Conservation (phyloP, 371 early-diverging fungal species). For the Mycotypha africana region DNA sequence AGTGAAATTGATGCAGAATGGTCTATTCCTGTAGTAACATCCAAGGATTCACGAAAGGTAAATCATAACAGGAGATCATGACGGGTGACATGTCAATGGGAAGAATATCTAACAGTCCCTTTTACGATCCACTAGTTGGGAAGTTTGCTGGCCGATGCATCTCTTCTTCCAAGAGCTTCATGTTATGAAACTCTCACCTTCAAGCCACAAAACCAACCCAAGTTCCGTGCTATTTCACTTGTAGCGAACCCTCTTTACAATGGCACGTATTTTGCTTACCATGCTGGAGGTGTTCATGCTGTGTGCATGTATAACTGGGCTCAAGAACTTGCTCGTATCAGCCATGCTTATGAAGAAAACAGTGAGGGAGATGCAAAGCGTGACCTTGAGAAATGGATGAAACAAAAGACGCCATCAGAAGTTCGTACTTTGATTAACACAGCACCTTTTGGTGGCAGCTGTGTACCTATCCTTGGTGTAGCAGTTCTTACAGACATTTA, state of each 20-base stretch:
- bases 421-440: constrained; percentile 15
- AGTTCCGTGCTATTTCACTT: constrained; percentile 15
- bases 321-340: constrained; percentile 13
- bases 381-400: constrained; percentile 12
- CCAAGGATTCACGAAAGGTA: too few species aligned
- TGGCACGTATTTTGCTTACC: constrained; percentile 33
- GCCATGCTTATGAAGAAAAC: constrained; percentile 3
- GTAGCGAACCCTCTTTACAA: constrained; percentile 24
- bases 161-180: constrained; percentile 28
- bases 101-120: too few species aligned
- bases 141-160: constrained; percentile 11
- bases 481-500: constrained; percentile 29
- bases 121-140: constrained; percentile 11
- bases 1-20: constrained; percentile 33
- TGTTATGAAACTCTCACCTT: constrained; percentile 27
- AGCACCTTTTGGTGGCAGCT: constrained; percentile 13
- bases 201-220: not conserved
- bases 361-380: not conserved
- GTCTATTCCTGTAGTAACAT: constrained; percentile 17
- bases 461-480: constrained; percentile 29
- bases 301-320: constrained; percentile 25
- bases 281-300: constrained; percentile 30
- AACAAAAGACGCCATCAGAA: constrained; percentile 13
- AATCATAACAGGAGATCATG: too few species aligned
- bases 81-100: too few species aligned